Evolutionary conservation across 2,329 filamentous ascomycete species (phyloP), one percentile per base, ranked within the genome.

Genomic region (Septoria linicola): DNA sequence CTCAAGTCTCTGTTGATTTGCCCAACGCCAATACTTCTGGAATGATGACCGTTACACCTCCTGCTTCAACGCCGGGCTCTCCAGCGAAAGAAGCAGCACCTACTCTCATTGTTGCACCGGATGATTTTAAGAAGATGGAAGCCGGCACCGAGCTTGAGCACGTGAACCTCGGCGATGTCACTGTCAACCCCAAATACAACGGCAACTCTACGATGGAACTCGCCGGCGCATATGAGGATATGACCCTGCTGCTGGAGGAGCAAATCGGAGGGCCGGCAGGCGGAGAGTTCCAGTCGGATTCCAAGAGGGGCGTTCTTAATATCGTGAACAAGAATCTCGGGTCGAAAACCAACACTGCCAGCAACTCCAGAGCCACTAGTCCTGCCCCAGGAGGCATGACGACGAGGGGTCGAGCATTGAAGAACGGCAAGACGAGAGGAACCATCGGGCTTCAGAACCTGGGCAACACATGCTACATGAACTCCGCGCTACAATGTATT

Each of bases 381-480:
- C 91, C 89, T 49, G 84, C 83, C 4, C 77, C 66, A 8, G 63
- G 78, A 16, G 80, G 78, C 2, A 74, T 77, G 3, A 74, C 87
- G 55, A 91, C 88, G 0, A 80, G 90, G 59, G 89, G 89, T 35
- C 81, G 88, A 50, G 73, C 80, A 20, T 82, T 85, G 54, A 84
- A 82, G 60, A 81, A 83, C 32, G 87, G 87, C 8, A 83, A 84
- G 55, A 81, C 82, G 10, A 72, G 83, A 27, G 93, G 93, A 25
- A 86, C 85, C 34, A 87, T 91, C 35, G 93, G 93, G 27, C 75
- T 99, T 45, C 83, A 82, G 58, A 99, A 99, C 65, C 75, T 99
- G 11, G 93, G 93, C 41, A 99, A 99, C 65, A 97, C 93, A 0
- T 99, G 93, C 72, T 99, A 99, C 73, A 96, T 97, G 91, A 97